phyloP scores from a whole-genome alignment of 495 filamentous ascomycete species.

The Aspergillus homomorphus region DNA sequence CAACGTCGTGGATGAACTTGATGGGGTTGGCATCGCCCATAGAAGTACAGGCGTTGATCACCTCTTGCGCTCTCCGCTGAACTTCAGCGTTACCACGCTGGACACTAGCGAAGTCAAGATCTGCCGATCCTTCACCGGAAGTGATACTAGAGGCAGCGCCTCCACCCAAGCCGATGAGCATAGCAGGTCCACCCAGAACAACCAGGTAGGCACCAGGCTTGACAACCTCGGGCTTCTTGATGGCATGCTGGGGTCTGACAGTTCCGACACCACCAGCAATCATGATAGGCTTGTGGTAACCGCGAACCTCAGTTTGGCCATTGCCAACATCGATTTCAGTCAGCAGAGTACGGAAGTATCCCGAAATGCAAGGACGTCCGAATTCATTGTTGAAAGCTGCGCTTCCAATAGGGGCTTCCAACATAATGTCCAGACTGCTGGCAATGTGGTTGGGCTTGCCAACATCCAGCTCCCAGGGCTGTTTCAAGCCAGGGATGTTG shows the following conservation, averaged over 20 bases:
- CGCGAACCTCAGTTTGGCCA: conserved; percentile 68
- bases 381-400: conserved; percentile 98
- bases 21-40: conserved; percentile 84
- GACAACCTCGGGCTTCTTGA: conserved; percentile 75
- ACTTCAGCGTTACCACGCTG: conserved; percentile 92
- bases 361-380: conserved; percentile 83
- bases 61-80: conserved; percentile 90
- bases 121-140: conserved; percentile 81
- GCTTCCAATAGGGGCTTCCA: conserved; percentile 91
- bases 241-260: conserved; percentile 88
- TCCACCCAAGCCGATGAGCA: conserved; percentile 95
- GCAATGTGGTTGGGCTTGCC: conserved; percentile 91
- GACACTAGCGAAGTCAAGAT: conserved; percentile 93
- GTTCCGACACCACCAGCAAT: conserved; percentile 94
- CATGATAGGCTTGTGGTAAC: conserved; percentile 99
- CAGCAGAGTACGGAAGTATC: conserved; percentile 86
- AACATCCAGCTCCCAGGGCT: conserved; percentile 88
- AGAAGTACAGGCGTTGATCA: conserved; percentile 88
- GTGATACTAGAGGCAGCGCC: conserved; percentile 90
- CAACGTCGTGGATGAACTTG: conserved; percentile 94
- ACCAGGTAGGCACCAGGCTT: conserved; percentile 81
- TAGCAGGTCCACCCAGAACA: conserved; percentile 90
- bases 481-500: conserved; percentile 72
- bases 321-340: conserved; percentile 59
- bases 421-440: conserved; percentile 91